Evolutionary conservation across 208 protist species (phyloP), one percentile per base, ranked within the genome.

Genomic region (Leptomonas seymouri): DNA sequence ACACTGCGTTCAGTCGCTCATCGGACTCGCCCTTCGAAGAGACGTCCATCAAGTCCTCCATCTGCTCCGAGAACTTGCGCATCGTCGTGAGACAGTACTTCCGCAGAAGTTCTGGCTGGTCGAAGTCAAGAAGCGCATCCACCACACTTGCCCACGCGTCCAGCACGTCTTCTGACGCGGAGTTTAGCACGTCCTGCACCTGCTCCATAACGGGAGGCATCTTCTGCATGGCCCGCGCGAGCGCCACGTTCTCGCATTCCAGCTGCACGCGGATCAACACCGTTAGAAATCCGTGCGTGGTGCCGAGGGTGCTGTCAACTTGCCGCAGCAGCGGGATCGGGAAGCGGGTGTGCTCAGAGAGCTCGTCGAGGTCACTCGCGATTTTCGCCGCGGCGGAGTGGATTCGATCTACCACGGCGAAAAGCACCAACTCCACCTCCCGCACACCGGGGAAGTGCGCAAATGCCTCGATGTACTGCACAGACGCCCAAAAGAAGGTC

Each of bases 401-500:
- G 27, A 96, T 93, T 72, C 91, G 84, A 49, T 92, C 78, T 21
- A 96, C 84, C 1, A 93, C 87, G 21, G 76, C 62, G 67, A 89
- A 91, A 7, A 96, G 78, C 27, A 90, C 64, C 34, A 66, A 48
- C 65, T 96, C 86, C n/a, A 96, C 67, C 68, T 90, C 68, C 16
- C 68, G 79, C 49, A 88, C 84, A 18, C 75, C 80, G 0, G 91
- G 84, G 60, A 87, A 96, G 74, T 71, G 69, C 16, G 79, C 84
- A 25, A 89, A 86, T 4, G 82, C 85, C 49, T 96, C 87, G 50
- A 96, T 93, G 54, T 78, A 87, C 78, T 96, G 91, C 62, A 96
- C 91, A 53, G 88, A 80, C 3, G 82, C 80, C 89, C 91, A 96
- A 69, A 96, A 91, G 55, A 96, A 94, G 1, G 88, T 88, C 28